Conservation (phyloP, 257 asterid species). For the Plantago major region DNA sequence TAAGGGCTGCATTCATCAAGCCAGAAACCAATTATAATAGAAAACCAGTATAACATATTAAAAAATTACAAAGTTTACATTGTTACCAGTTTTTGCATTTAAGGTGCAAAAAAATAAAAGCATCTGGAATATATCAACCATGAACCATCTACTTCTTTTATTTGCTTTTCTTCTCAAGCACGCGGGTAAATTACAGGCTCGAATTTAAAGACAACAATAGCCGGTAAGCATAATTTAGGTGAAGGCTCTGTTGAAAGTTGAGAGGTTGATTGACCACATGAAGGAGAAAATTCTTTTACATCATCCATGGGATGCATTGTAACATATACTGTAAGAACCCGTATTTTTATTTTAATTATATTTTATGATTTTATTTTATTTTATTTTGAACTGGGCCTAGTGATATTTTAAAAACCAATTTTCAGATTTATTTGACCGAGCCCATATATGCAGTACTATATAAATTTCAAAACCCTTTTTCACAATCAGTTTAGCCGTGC, state of each 20-base stretch:
- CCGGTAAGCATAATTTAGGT: not conserved
- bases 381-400: too few relatives aligned
- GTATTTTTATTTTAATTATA: too few relatives aligned
- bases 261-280: not conserved
- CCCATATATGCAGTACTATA: too few relatives aligned
- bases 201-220: not conserved
- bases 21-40: not conserved
- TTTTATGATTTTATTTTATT: too few relatives aligned
- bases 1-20: constrained; percentile 45
- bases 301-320: too few relatives aligned
- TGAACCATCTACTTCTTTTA: not conserved
- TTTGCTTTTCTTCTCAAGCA: not conserved
- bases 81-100: not conserved
- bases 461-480: too few relatives aligned
- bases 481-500: too few relatives aligned
- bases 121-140: too few relatives aligned
- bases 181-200: not conserved
- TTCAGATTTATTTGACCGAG: too few relatives aligned
- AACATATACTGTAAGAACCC: too few relatives aligned
- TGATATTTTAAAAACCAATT: too few relatives aligned
- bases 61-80: not conserved
- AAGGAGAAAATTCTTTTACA: not conserved
- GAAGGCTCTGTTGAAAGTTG: not conserved
- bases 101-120: not conserved
- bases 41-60: too few relatives aligned